Evolutionary conservation across 2,329 filamentous ascomycete species (phyloP).

Genomic region (Fusarium sambucinum): DNA sequence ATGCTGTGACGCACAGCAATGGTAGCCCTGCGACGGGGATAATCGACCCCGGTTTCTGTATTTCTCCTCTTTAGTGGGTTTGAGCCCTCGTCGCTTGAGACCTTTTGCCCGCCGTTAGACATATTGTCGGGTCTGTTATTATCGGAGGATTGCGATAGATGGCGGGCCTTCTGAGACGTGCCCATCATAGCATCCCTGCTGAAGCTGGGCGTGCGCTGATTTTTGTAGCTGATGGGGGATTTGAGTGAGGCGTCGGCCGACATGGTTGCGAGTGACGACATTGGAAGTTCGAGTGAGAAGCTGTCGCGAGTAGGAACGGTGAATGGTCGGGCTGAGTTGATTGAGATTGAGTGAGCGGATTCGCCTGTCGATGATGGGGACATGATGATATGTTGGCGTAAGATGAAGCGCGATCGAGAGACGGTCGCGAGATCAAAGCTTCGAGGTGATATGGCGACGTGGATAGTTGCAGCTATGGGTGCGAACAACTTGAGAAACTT

Average conservation of each 20-base stretch:
- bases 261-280: slow-evolving; percentile 57
- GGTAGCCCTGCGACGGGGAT: slow-evolving; percentile 72
- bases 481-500: slow-evolving; percentile 19
- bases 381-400: slow-evolving; percentile 55
- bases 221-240: slow-evolving; percentile 63
- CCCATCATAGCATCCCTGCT: slow-evolving; percentile 67
- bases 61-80: slow-evolving; percentile 72
- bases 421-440: slow-evolving; percentile 6
- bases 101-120: slow-evolving; percentile 61
- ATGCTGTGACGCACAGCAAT: slow-evolving; percentile 67
- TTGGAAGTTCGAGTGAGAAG: slow-evolving; percentile 63
- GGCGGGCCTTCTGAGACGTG: slow-evolving; percentile 65
- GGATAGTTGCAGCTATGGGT: slow-evolving; percentile 9
- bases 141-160: slow-evolving; percentile 67
- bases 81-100: slow-evolving; percentile 63
- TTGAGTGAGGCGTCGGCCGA: slow-evolving; percentile 62
- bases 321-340: slow-evolving; percentile 57
- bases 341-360: slow-evolving; percentile 60
- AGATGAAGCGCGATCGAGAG: slow-evolving; percentile 39
- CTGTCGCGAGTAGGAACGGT: slow-evolving; percentile 60
- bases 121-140: slow-evolving; percentile 57
- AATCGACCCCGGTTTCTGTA: slow-evolving; percentile 71
- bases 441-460: background rate
- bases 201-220: slow-evolving; percentile 59
- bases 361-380: slow-evolving; percentile 67